Evolutionary conservation across 2,329 filamentous ascomycete species (phyloP).

Genomic region (Periconia sp.): DNA sequence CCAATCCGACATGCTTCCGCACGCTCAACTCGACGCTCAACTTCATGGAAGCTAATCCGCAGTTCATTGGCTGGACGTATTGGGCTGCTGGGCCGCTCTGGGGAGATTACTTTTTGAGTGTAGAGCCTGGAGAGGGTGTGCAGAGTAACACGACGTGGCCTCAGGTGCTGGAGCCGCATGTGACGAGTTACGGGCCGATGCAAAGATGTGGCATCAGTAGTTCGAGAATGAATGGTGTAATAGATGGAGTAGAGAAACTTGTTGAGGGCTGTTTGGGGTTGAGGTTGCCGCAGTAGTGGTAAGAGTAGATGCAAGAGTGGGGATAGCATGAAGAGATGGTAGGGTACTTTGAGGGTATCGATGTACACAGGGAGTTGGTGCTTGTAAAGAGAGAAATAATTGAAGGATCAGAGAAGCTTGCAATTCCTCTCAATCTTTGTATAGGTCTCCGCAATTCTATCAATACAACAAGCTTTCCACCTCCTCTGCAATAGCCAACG

Average conservation of each 20-base stretch:
- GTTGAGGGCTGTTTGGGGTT: slow-evolving; percentile 26
- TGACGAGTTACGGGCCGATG: slow-evolving; percentile 26
- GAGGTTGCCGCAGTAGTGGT: slow-evolving; percentile 9
- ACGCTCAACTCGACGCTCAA: slow-evolving; percentile 51
- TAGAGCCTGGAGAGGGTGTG: slow-evolving; percentile 22
- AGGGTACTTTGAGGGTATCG: too few species aligned
- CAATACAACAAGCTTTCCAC: slow-evolving; percentile 65
- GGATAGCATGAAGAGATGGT: too few species aligned
- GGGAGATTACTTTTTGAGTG: slow-evolving; percentile 44
- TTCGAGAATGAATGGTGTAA: slow-evolving; percentile 5
- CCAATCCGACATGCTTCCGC: slow-evolving; percentile 48
- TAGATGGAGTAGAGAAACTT: slow-evolving; percentile 10
- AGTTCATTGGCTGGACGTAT: slow-evolving; percentile 57
- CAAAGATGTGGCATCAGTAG: slow-evolving; percentile 26
- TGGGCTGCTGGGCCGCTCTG: slow-evolving; percentile 60
- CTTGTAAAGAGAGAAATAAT: too few species aligned
- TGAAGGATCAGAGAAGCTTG: too few species aligned
- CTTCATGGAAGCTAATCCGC: slow-evolving; percentile 50
- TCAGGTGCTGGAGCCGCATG: slow-evolving; percentile 23
- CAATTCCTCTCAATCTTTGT: too few species aligned
- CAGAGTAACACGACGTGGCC: slow-evolving; percentile 26
- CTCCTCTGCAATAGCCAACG: slow-evolving; percentile 81
- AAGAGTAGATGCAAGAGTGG: not conserved
- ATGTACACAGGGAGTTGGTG: too few species aligned
- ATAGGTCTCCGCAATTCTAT: too few species aligned